Conservation (phyloP, 352 stramenopile genomes). For the Globisporangium alternatum region DNA sequence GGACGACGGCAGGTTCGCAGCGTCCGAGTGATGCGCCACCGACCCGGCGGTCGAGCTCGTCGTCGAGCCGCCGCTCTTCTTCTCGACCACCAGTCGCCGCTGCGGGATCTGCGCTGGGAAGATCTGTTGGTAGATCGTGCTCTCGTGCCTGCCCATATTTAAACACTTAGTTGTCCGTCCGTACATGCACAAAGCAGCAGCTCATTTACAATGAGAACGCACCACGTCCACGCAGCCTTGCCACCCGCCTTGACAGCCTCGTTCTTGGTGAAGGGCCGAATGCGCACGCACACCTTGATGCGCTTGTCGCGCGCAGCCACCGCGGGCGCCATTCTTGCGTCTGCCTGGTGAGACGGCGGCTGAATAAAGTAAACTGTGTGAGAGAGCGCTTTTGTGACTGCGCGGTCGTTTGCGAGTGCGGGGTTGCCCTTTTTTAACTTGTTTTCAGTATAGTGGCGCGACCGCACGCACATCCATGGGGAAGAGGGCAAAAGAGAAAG, state of each 20-base stretch:
- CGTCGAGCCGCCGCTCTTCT: slow-evolving; percentile 28
- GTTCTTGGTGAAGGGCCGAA: slow-evolving; percentile 73
- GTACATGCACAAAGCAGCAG: neutral
- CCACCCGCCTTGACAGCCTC: slow-evolving; percentile 64
- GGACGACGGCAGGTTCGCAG: slow-evolving; percentile 51
- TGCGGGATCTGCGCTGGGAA: slow-evolving; percentile 60
- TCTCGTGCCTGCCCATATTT: slow-evolving; percentile 53
- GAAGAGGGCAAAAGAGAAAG: slow-evolving; percentile 1
- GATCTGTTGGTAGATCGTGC: slow-evolving; percentile 89
- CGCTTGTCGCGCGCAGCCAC: slow-evolving; percentile 45
- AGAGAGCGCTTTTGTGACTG: neutral
- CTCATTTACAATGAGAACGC: slow-evolving; percentile 5
- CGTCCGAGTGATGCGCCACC: slow-evolving; percentile 15
- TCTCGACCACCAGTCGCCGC: slow-evolving; percentile 23
- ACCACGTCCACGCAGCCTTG: slow-evolving; percentile 85
- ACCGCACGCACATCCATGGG: neutral
- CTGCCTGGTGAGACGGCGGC: neutral
- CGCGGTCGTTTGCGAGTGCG: neutral
- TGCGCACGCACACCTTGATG: slow-evolving; percentile 77
- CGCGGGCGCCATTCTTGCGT: slow-evolving; percentile 8
- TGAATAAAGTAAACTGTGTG: neutral
- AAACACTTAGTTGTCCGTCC: neutral
- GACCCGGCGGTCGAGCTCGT: slow-evolving; percentile 37
- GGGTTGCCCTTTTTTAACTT: neutral
- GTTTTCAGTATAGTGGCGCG: neutral